Percentiles rank a stretch among this genome's conserved stretches.
phyloP scores from a whole-genome alignment of 768 basidiomycete species.

The Pleurotus sapidus region DNA sequence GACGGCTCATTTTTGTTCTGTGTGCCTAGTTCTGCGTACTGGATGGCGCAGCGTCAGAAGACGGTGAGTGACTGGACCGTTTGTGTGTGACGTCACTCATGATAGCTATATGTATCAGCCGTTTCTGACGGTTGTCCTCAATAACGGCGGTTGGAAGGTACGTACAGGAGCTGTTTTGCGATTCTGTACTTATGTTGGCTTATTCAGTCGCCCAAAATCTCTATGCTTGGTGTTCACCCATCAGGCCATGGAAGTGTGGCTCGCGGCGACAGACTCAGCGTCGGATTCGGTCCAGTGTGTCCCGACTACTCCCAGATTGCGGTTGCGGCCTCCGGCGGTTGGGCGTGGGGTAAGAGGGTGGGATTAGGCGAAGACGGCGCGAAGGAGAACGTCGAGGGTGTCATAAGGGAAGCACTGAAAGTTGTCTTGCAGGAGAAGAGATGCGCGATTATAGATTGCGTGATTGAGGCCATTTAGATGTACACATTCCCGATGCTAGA shows the following conservation, averaged over 20 bases:
- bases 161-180: constrained; percentile 10
- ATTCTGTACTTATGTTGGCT: neutral
- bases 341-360: constrained; percentile 53
- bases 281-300: constrained; percentile 60
- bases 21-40: constrained; percentile 62
- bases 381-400: constrained; percentile 26
- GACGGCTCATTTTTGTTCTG: constrained; percentile 71
- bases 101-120: too few relatives aligned
- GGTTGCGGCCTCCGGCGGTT: constrained; percentile 64
- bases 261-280: constrained; percentile 47
- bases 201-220: constrained; percentile 54
- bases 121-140: constrained; percentile 67
- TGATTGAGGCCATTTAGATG: too few relatives aligned
- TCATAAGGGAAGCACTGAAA: constrained; percentile 47
- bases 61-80: too few relatives aligned
- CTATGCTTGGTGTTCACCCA: constrained; percentile 66
- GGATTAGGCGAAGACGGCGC: constrained; percentile 22
- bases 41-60: constrained; percentile 70
- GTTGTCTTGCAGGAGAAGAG: constrained; percentile 56
- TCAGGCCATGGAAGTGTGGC: constrained; percentile 46
- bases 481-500: too few relatives aligned
- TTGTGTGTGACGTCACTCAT: too few relatives aligned
- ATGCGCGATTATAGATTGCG: constrained; percentile 66
- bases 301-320: constrained; percentile 66
- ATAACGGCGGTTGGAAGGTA: constrained; percentile 71